Evolutionary conservation across 2,329 filamentous ascomycete genomes (phyloP).

Genomic region (Alternaria sp.): DNA sequence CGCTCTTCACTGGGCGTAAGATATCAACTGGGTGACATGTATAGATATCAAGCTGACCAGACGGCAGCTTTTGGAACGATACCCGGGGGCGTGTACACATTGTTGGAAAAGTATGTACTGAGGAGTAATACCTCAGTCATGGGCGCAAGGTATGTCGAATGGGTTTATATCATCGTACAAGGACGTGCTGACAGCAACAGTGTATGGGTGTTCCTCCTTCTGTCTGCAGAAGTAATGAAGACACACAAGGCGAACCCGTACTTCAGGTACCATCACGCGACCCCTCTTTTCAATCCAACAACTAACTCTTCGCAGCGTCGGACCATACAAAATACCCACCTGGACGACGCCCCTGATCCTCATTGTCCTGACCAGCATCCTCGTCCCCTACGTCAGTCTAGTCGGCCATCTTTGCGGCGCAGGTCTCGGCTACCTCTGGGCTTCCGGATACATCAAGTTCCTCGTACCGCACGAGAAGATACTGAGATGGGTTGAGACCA

Average conservation of each 20-base stretch:
- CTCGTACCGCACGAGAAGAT: slow-evolving; percentile 88
- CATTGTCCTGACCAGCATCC: slow-evolving; percentile 73
- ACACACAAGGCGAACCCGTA: slow-evolving; percentile 82
- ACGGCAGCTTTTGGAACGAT: slow-evolving; percentile 58
- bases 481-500: slow-evolving; percentile 85
- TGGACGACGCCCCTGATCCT: slow-evolving; percentile 88
- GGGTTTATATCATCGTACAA: fast-evolving
- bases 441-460: slow-evolving; percentile 86
- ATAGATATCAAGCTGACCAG: slow-evolving; percentile 56
- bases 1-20: slow-evolving; percentile 90
- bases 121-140: slow-evolving; percentile 74
- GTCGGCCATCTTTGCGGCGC: slow-evolving; percentile 86
- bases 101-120: slow-evolving; percentile 77
- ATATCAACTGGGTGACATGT: background rate
- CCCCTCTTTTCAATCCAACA: slow-evolving; percentile 42
- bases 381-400: slow-evolving; percentile 82
- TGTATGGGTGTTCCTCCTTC: slow-evolving; percentile 89
- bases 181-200: slow-evolving; percentile 54
- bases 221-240: slow-evolving; percentile 84
- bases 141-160: slow-evolving; percentile 73
- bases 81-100: slow-evolving; percentile 79
- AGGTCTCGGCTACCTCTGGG: slow-evolving; percentile 85
- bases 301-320: slow-evolving; percentile 52
- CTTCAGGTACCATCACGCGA: slow-evolving; percentile 59
- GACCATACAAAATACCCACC: slow-evolving; percentile 78